phyloP scores from a whole-genome alignment of 345 rosid species.

The Gossypium stocksii region DNA sequence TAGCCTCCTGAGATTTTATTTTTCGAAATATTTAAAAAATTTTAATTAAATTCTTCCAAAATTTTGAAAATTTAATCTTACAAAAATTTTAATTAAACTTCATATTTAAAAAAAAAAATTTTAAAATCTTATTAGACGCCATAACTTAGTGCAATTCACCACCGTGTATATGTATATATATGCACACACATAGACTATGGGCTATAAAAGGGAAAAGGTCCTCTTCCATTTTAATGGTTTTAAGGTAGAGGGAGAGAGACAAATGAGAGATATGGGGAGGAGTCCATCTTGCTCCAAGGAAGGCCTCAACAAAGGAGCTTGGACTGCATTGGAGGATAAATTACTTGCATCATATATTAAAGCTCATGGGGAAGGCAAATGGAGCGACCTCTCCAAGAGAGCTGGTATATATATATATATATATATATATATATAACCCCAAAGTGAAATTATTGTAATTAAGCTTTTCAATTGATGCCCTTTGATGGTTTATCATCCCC shows the following conservation, averaged over 20 bases:
- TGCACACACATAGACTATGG: not conserved
- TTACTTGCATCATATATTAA: conserved; percentile 40
- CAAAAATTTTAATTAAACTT: no score
- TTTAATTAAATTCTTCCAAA: no score
- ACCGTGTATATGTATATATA: no score
- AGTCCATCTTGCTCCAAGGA: conserved; percentile 59
- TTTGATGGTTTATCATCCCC: not conserved
- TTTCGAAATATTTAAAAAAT: no score
- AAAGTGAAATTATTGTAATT: not conserved
- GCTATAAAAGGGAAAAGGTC: not conserved
- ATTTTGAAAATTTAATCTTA: no score
- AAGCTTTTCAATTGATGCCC: no score
- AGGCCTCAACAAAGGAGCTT: conserved; percentile 55
- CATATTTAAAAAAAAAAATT: no score
- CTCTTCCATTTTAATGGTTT: not conserved
- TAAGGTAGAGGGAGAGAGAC: not conserved
- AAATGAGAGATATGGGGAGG: conserved; percentile 41
- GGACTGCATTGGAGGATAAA: conserved; percentile 57
- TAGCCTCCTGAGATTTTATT: no score
- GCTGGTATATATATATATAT: conserved; percentile 34
- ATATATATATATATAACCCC: no score
- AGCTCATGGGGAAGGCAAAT: conserved; percentile 56
- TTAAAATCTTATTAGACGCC: no score
- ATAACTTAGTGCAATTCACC: no score
- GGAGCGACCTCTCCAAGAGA: conserved; percentile 56